Percentiles rank a stretch among this genome's conserved stretches.
These are phyloP conservation scores for Xylogone sp. DNA, from an alignment of 2,329 filamentous ascomycete species.

Conservation along the genomic window DNA sequence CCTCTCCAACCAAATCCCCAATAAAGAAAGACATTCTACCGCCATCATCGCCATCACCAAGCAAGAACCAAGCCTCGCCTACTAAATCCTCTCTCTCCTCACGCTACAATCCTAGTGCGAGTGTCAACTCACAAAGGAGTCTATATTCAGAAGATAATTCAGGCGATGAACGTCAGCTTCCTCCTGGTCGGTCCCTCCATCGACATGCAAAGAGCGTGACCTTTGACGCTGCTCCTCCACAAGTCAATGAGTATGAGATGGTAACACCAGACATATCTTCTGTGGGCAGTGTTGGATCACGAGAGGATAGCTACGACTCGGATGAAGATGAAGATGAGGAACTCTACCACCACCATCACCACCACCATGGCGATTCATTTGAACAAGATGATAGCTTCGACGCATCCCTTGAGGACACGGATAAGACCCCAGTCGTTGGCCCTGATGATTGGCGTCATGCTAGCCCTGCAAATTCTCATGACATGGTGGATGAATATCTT, in stretches of 20 bases:
- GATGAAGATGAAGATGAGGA: conserved; percentile 73
- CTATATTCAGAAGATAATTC: conserved; percentile 67
- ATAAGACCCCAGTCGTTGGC: conserved; percentile 96
- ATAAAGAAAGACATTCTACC: conserved; percentile 2
- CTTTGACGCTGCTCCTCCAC: conserved; percentile 88
- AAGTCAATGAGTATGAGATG: conserved; percentile 98
- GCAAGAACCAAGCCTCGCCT: conserved; percentile 71
- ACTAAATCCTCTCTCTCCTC: conserved; percentile 85
- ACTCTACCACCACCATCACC: too few species aligned
- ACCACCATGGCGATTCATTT: conserved; percentile 50
- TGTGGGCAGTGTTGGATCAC: conserved; percentile 80
- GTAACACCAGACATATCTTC: conserved; percentile 95
- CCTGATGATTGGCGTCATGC: conserved; percentile 93
- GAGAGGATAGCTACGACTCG: conserved; percentile 90
- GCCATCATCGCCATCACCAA: conserved; percentile 43
- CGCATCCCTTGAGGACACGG: conserved; percentile 88
- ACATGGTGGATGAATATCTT: conserved; percentile 19
- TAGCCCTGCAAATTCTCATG: conserved; percentile 38
- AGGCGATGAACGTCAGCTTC: conserved; percentile 54
- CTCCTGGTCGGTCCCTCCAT: conserved; percentile 65
- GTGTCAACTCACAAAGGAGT: conserved; percentile 65
- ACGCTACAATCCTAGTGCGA: conserved; percentile 55
- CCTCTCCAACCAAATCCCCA: conserved; percentile 46
- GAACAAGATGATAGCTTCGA: conserved; percentile 83
- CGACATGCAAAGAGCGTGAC: conserved; percentile 95